Base-by-base conservation (phyloP, 2,329 filamentous ascomycete genomes). In the Meredithiella fracta region DNA sequence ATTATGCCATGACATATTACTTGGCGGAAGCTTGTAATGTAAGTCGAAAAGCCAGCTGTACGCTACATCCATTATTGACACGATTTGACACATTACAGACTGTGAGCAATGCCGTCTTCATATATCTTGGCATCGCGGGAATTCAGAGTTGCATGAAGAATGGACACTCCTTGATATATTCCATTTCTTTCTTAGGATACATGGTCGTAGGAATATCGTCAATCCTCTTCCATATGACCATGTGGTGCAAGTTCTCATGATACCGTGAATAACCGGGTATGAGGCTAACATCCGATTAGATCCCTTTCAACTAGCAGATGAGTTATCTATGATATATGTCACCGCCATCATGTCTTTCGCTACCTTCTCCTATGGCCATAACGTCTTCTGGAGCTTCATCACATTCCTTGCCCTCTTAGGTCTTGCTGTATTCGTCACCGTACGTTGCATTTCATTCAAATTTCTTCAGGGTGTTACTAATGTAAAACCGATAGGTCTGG, bases 91-190 rank as follows among this genome's bases (percentile, higher is more conserved):
- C n/a, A n/a, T n/a, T 22, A 5, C n/a, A 86, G 68, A 86, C 86
- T 2, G 63, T 90, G 31, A 95, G 88, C 34, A 95, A 95, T 66
- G 66, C 85, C 2, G 71, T 92, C 23, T 95, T 95, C 67, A 73
- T 94, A 62, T 85, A 76, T 67, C 76, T 94, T 20, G 87, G 87
- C 6, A 69, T 79, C 61, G 84, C 83, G 64, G 90, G 90, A 23
- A 79, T 92, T 60, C 70, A 73, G 55, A 88, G 82, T 66, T 94
- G 87, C 66, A 65, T 83, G 40, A 75, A 74, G 60, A 75, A 94
- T 67, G 74, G 75, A 15, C 87, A 95, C 67, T 85, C 88, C 56
- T 70, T 68, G 14, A 83, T 94, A 58, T 94, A 94, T 68, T 65
- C 85, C 52, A 70, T 94, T 2, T 75, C 70, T n/a, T 77, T 70